Evolutionary conservation across 176 grass and related monocot genomes (phyloP).

Genomic region (Ananas comosus): DNA sequence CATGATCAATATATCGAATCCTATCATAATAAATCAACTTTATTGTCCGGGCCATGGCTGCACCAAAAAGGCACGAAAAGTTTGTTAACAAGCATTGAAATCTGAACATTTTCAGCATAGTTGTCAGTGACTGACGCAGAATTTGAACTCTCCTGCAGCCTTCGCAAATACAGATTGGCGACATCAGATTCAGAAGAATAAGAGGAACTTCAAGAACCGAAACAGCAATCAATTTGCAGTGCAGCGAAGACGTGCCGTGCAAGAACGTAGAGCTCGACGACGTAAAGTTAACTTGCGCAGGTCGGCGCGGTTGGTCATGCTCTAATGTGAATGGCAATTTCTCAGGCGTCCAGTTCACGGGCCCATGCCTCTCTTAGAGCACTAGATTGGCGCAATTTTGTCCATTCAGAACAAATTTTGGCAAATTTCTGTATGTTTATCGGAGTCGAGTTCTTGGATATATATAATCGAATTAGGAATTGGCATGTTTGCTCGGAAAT

Average conservation of each 20-base stretch:
- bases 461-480: too few relatives aligned
- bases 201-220: conserved; percentile 28
- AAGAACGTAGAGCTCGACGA: conserved; percentile 17
- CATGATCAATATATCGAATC: conserved; percentile 40
- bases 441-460: too few relatives aligned
- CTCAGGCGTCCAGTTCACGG: neutral
- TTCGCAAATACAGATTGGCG: conserved; percentile 38
- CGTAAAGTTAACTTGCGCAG: conserved; percentile 27
- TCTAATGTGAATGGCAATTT: neutral
- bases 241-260: conserved; percentile 37
- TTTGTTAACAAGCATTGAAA: too few relatives aligned
- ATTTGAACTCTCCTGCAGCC: conserved; percentile 9
- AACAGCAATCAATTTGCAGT: conserved; percentile 26
- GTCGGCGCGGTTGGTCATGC: neutral
- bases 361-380: neutral
- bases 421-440: too few relatives aligned
- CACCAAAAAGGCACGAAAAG: neutral
- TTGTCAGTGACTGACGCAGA: too few relatives aligned
- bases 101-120: too few relatives aligned
- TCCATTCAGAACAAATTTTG: too few relatives aligned
- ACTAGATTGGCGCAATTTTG: too few relatives aligned
- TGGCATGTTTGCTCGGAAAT: too few relatives aligned
- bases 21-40: conserved; percentile 62
- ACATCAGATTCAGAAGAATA: conserved; percentile 37
- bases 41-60: conserved; percentile 45